Evolutionary conservation across 495 filamentous ascomycete genomes (phyloP).

Genomic region (Aspergillus bertholletiae): DNA sequence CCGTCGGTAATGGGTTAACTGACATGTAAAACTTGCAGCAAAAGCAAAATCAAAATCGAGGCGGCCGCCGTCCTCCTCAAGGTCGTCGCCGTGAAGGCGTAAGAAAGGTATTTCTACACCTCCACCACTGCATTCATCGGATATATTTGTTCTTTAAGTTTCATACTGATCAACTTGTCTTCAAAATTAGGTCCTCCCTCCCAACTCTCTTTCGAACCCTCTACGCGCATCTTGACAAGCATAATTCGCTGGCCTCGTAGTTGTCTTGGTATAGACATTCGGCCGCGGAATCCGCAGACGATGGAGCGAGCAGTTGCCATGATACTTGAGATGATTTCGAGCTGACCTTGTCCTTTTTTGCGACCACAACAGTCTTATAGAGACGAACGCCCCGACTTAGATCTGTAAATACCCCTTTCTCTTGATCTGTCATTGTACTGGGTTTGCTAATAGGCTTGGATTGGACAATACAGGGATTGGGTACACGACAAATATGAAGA

Average conservation of each 20-base stretch:
- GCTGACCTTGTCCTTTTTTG: conserved; percentile 53
- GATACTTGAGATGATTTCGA: conserved; percentile 46
- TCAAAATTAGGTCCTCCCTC: conserved; percentile 36
- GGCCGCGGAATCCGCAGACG: conserved; percentile 29
- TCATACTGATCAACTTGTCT: conserved; percentile 28
- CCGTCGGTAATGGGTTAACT: conserved; percentile 1
- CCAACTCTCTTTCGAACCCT: conserved; percentile 34
- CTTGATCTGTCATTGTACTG: conserved; percentile 9
- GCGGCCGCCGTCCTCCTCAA: conserved; percentile 53
- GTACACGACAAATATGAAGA: conserved; percentile 86
- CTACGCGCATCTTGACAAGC: conserved; percentile 37
- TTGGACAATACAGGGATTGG: conserved; percentile 65
- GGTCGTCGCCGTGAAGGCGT: conserved; percentile 72
- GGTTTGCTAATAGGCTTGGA: conserved; percentile 2
- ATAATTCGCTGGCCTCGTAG: conserved; percentile 33
- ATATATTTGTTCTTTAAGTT: not conserved
- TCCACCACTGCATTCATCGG: not conserved
- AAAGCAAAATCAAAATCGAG: conserved; percentile 29
- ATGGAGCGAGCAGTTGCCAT: conserved; percentile 42
- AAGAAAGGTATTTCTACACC: conserved; percentile 61
- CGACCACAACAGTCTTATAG: conserved; percentile 53
- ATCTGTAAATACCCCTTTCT: conserved; percentile 39
- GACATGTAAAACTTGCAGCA: conserved; percentile 15
- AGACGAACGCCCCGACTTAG: conserved; percentile 51
- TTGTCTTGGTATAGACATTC: conserved; percentile 30